phyloP scores from a whole-genome alignment of 2,329 filamentous ascomycete species.

The Aureobasidium sp. region DNA sequence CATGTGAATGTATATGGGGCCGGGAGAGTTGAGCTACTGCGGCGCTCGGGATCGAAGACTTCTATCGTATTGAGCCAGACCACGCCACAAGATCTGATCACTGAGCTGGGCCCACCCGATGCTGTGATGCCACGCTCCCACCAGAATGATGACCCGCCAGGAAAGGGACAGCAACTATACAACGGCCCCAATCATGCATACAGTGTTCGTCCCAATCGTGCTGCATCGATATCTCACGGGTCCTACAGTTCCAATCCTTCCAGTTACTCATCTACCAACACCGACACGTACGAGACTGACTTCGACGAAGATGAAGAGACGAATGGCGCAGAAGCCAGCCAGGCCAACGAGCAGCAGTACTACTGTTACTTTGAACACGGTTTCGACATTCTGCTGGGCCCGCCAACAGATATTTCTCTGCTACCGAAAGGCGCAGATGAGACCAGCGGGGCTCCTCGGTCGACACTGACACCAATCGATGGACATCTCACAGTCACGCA shows the following conservation, averaged over 20 bases:
- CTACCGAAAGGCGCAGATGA: constrained; percentile 19
- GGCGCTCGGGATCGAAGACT: constrained; percentile 58
- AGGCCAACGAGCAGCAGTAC: constrained; percentile 66
- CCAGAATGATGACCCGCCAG: neutral
- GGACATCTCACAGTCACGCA: constrained; percentile 73
- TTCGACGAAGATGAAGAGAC: constrained; percentile 35
- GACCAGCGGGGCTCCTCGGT: constrained; percentile 14
- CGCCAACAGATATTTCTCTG: constrained; percentile 43
- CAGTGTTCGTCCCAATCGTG: neutral
- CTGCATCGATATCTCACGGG: neutral
- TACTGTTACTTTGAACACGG: constrained; percentile 97
- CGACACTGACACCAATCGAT: constrained; percentile 14
- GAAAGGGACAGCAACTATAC: constrained; percentile 7
- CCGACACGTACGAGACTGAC: constrained; percentile 36
- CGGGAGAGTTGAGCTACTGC: constrained; percentile 67
- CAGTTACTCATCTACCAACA: constrained; percentile 31
- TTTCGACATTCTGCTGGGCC: constrained; percentile 87
- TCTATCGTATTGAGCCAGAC: constrained; percentile 75
- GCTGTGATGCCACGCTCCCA: constrained; percentile 58
- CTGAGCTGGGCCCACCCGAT: constrained; percentile 85
- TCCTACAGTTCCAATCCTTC: constrained; percentile 26
- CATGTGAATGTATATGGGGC: constrained; percentile 68
- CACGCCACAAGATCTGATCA: constrained; percentile 81
- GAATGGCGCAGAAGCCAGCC: constrained; percentile 47
- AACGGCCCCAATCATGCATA: constrained; percentile 14